phyloP scores from a whole-genome alignment of 1,284 basidiomycete species.

The Ganoderma multipileum region DNA sequence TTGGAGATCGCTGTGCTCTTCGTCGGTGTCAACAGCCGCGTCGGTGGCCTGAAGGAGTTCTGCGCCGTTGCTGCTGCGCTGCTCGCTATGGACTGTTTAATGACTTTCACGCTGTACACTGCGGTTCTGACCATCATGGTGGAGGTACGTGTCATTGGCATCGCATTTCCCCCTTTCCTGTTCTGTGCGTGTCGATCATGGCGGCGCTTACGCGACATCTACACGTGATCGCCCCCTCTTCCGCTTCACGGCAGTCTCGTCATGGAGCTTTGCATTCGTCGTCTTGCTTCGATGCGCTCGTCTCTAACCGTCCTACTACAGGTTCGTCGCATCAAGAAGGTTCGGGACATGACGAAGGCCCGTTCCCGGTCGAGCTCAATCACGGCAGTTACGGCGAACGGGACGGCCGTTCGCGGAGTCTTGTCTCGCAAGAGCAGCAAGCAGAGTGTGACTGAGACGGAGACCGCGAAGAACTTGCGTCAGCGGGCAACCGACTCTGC shows the following conservation, averaged over 20 bases:
- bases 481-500: constrained; percentile 57
- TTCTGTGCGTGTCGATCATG: background rate
- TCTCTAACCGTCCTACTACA: constrained; percentile 22
- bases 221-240: constrained; percentile 19
- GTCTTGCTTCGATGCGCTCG: constrained; percentile 14
- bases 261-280: background rate
- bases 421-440: constrained; percentile 31
- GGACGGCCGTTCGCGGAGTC: constrained; percentile 34
- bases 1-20: constrained; percentile 91
- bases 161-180: constrained; percentile 9
- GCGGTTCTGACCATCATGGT: constrained; percentile 94
- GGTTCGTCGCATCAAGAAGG: constrained; percentile 47
- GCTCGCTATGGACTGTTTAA: constrained; percentile 86
- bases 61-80: constrained; percentile 93
- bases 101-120: constrained; percentile 91
- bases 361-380: constrained; percentile 39
- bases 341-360: constrained; percentile 37
- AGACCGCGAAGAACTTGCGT: constrained; percentile 41
- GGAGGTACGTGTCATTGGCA: constrained; percentile 64
- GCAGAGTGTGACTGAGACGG: constrained; percentile 18
- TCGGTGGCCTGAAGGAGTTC: constrained; percentile 93
- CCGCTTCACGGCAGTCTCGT: background rate
- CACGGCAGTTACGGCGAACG: constrained; percentile 34
- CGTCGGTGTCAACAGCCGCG: constrained; percentile 87
- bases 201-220: constrained; percentile 6